These are phyloP conservation scores for Fomitopsis serialis DNA, from an alignment of 768 basidiomycete species.

Conservation along the genomic window DNA sequence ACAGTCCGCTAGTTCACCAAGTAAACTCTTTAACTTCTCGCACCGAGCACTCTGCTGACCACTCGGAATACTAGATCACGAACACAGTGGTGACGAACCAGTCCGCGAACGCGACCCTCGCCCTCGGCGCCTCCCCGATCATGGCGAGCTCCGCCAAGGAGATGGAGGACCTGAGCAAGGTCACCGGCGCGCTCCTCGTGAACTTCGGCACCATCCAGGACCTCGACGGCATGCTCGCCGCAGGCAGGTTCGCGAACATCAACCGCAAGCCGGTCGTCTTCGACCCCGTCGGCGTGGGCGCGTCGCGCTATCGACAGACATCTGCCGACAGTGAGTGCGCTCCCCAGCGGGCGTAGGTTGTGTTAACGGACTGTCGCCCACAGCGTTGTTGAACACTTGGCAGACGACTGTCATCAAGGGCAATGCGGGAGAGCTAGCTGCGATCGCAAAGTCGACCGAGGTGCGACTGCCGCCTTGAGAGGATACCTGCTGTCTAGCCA, in stretches of 20 bases:
- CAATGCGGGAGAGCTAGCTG: slow-evolving; percentile 85
- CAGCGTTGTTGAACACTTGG: slow-evolving; percentile 70
- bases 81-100: slow-evolving; percentile 86
- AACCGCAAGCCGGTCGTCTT: slow-evolving; percentile 75
- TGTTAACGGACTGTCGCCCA: neutral
- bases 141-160: slow-evolving; percentile 87
- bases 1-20: slow-evolving; percentile 78
- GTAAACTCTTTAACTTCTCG: slow-evolving; percentile 27
- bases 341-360: neutral
- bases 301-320: slow-evolving; percentile 63
- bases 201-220: slow-evolving; percentile 83
- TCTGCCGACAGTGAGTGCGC: slow-evolving; percentile 46
- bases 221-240: slow-evolving; percentile 64
- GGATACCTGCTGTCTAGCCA: neutral
- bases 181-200: slow-evolving; percentile 66
- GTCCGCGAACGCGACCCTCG: slow-evolving; percentile 86
- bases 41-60: neutral
- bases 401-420: slow-evolving; percentile 93
- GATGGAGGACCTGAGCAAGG: slow-evolving; percentile 69
- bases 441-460: slow-evolving; percentile 71
- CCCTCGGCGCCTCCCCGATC: slow-evolving; percentile 85
- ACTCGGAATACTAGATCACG: slow-evolving; percentile 55
- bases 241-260: slow-evolving; percentile 55
- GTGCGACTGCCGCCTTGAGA: slow-evolving; percentile 31
- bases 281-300: slow-evolving; percentile 91